Evolutionary conservation across 169 alveolate species (phyloP).

Genomic region (Plasmodium gallinaceum): DNA sequence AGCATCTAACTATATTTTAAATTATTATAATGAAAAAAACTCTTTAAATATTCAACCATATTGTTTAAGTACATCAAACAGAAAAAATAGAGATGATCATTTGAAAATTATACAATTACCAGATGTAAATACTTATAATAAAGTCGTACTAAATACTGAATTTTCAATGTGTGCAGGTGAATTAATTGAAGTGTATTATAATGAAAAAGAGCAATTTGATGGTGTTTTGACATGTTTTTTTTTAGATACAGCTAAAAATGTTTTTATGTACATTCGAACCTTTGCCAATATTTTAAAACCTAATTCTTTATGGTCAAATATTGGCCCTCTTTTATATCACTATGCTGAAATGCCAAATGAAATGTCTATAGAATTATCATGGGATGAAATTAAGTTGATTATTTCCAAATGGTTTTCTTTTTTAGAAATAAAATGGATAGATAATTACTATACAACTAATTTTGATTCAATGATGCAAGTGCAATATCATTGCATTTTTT

Average conservation of each 20-base stretch:
- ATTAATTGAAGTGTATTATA: conserved; percentile 91
- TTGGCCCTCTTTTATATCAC: conserved; percentile 98
- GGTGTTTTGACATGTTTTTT: conserved; percentile 96
- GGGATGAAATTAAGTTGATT: conserved; percentile 92
- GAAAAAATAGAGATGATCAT: conserved; percentile 91
- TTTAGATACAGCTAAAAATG: conserved; percentile 98
- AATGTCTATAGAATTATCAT: conserved; percentile 93
- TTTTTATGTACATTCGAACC: conserved; percentile 95
- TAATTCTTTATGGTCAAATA: conserved; percentile 97
- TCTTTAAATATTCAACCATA: conserved; percentile 88
- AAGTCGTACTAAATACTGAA: conserved; percentile 81
- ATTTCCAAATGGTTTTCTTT: conserved; percentile 89
- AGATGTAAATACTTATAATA: conserved; percentile 91
- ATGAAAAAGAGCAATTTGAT: conserved; percentile 90
- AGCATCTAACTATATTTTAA: conserved; percentile 89
- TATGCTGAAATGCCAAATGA: conserved; percentile 94
- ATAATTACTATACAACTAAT: conserved; percentile 91
- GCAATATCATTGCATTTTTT: conserved; percentile 91
- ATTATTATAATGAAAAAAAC: conserved; percentile 81
- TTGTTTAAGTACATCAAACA: conserved; percentile 86
- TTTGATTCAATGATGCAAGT: conserved; percentile 92
- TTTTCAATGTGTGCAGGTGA: conserved; percentile 98
- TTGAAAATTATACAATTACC: conserved; percentile 92
- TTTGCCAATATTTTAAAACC: conserved; percentile 91
- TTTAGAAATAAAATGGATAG: conserved; percentile 88